Percentiles rank a stretch among this genome's conserved stretches.
Conservation (phyloP, 345 rosid species). For the Jatropha curcas region DNA sequence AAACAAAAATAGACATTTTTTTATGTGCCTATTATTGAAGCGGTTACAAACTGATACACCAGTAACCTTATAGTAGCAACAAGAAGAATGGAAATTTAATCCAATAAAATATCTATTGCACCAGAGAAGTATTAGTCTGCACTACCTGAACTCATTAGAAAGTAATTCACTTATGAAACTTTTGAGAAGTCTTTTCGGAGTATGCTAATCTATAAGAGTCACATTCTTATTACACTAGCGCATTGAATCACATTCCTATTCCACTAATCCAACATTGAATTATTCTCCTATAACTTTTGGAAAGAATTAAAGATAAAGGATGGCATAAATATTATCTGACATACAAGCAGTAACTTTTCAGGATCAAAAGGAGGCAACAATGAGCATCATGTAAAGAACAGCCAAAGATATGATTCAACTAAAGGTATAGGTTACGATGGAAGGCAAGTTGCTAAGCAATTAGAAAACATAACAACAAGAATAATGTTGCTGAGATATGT, state of each 20-base stretch:
- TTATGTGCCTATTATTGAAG: not conserved
- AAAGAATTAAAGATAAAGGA: not conserved
- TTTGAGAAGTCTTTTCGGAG: not conserved
- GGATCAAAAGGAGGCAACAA: not conserved
- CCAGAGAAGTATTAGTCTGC: not conserved
- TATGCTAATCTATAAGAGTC: not conserved
- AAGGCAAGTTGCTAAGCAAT: not conserved
- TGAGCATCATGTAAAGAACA: not conserved
- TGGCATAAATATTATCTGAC: not conserved
- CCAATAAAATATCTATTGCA: not conserved
- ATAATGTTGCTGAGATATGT: not conserved
- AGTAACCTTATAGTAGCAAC: not conserved
- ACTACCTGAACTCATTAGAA: not conserved
- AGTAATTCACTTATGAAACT: slow-evolving; percentile 4
- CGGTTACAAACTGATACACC: not conserved
- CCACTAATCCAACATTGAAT: not conserved
- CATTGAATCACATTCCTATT: not conserved
- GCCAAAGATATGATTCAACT: not conserved
- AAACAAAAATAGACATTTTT: not conserved
- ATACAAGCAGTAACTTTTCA: not conserved
- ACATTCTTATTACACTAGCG: not conserved
- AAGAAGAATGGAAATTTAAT: not conserved
- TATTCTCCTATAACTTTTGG: not conserved
- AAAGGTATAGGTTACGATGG: not conserved
- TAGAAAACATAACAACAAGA: not conserved